phyloP scores from a whole-genome alignment of 176 grass and related monocot genomes.

The Carex kokanica region DNA sequence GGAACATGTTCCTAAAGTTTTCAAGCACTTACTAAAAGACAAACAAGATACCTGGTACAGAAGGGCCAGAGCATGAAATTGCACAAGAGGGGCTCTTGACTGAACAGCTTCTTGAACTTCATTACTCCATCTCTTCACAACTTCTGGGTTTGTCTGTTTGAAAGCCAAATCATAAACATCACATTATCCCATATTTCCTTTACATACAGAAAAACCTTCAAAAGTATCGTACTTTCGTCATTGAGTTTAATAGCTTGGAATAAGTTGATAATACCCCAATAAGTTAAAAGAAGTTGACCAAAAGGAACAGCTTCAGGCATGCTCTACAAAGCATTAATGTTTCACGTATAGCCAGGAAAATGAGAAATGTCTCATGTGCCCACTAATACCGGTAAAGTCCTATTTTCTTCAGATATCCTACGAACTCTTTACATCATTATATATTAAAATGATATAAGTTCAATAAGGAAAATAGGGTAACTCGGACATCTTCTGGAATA shows the following conservation, averaged over 20 bases:
- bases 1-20: neutral
- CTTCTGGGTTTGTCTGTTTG: slow-evolving; percentile 76
- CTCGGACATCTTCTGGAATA: neutral
- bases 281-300: neutral
- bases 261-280: neutral
- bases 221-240: neutral
- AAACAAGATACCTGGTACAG: slow-evolving; percentile 70
- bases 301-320: neutral
- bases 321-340: neutral
- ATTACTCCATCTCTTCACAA: slow-evolving; percentile 99
- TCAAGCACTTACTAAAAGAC: neutral
- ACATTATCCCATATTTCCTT: neutral
- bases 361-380: neutral
- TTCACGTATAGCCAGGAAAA: neutral
- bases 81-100: slow-evolving; percentile 88
- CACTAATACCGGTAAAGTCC: neutral
- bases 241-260: neutral
- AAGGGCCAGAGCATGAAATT: slow-evolving; percentile 98
- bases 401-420: neutral
- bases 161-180: slow-evolving; percentile 24
- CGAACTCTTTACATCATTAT: neutral
- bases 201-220: neutral
- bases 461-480: neutral
- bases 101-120: slow-evolving; percentile 99
- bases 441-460: neutral